phyloP scores from a whole-genome alignment of 164 flowering plant species.

The Pachysandra terminalis region DNA sequence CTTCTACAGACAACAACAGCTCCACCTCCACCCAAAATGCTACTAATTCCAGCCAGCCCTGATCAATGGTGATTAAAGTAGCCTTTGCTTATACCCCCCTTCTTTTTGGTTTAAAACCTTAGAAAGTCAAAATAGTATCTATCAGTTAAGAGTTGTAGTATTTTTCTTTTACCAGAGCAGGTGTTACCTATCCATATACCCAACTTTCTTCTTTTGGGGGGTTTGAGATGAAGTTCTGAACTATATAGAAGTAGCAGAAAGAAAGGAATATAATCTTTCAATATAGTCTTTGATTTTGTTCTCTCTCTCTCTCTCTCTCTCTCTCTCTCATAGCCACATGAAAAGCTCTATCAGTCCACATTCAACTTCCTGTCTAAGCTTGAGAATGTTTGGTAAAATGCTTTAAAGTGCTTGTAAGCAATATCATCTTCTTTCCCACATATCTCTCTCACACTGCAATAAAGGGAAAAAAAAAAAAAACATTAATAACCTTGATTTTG shows the following conservation, averaged over 20 bases:
- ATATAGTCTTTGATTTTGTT: neutral
- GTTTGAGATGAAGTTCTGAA: slow-evolving; percentile 6
- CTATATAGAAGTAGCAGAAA: slow-evolving; percentile 11
- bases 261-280: slow-evolving; percentile 13
- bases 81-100: neutral
- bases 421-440: slow-evolving; percentile 90
- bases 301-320: neutral
- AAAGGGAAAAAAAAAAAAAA: slow-evolving; percentile 8
- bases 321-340: neutral
- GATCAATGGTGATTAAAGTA: slow-evolving; percentile 7
- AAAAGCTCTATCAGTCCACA: slow-evolving; percentile 35
- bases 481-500: too few species aligned
- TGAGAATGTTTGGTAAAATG: slow-evolving; percentile 75
- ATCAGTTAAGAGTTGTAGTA: slow-evolving; percentile 18
- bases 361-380: slow-evolving; percentile 72
- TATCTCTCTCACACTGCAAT: slow-evolving; percentile 77
- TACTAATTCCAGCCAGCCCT: slow-evolving; percentile 30
- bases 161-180: slow-evolving; percentile 7
- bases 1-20: slow-evolving; percentile 9
- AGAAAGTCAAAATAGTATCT: slow-evolving; percentile 8
- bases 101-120: neutral
- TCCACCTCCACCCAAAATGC: slow-evolving; percentile 14
- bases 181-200: slow-evolving; percentile 9
- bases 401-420: slow-evolving; percentile 87
- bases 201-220: slow-evolving; percentile 14